A percentile compares a stretch with the other conserved stretches of the same genome.
phyloP scores from a whole-genome alignment of 2,329 filamentous ascomycete species.

The Colletotrichum limetticola region DNA sequence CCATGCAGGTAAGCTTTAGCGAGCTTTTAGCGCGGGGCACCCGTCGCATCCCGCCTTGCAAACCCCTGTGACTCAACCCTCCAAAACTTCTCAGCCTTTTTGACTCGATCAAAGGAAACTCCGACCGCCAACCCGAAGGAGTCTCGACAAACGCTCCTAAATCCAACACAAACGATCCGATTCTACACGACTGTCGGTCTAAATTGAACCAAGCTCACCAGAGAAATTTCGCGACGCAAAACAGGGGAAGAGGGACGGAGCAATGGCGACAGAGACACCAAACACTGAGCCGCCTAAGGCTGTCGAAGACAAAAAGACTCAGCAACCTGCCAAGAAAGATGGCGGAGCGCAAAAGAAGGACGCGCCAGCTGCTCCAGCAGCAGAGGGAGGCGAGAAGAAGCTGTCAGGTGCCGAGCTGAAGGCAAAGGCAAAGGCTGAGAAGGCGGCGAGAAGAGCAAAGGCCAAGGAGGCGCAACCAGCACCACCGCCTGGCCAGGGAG shows the following conservation, averaged over 20 bases:
- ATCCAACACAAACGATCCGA: not conserved
- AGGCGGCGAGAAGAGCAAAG: constrained; percentile 84
- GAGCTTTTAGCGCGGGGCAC: constrained; percentile 36
- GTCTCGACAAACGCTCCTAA: not conserved
- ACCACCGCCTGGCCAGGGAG: constrained; percentile 49
- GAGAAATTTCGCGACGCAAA: not conserved
- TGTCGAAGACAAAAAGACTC: constrained; percentile 23
- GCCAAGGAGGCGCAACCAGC: constrained; percentile 67
- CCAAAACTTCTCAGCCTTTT: constrained; percentile 34
- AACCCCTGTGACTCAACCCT: constrained; percentile 36
- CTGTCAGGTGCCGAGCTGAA: constrained; percentile 84
- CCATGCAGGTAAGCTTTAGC: constrained; percentile 35
- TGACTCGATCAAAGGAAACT: constrained; percentile 10
- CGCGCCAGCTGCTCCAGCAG: constrained; percentile 5
- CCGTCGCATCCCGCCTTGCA: constrained; percentile 32
- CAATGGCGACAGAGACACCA: constrained; percentile 33
- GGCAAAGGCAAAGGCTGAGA: constrained; percentile 90
- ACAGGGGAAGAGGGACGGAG: not conserved
- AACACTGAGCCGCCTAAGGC: constrained; percentile 17
- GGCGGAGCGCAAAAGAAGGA: constrained; percentile 19
- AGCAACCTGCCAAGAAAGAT: constrained; percentile 26
- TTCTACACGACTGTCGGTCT: not conserved
- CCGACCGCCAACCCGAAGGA: not conserved
- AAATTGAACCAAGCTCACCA: not conserved
- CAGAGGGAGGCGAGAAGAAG: constrained; percentile 58